phyloP scores from a whole-genome alignment of 2,329 filamentous ascomycete genomes.

The Talaromyces rugulosus region DNA sequence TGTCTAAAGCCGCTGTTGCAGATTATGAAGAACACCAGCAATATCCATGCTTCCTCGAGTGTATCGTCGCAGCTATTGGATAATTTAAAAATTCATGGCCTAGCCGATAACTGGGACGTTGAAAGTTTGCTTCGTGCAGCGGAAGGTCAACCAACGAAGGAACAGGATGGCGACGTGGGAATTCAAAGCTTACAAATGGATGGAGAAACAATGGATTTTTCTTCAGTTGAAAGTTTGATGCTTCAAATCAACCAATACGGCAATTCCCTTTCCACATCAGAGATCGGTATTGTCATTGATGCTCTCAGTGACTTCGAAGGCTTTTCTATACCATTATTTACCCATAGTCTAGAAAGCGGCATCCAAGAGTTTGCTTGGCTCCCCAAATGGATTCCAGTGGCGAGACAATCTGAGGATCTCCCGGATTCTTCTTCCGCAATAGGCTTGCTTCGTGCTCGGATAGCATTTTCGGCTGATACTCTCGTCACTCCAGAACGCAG shows the following conservation, averaged over 20 bases:
- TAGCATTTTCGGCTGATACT: constrained; percentile 17
- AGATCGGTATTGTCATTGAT: constrained; percentile 25
- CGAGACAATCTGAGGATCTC: constrained; percentile 19
- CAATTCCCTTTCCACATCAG: constrained; percentile 25
- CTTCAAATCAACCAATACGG: constrained; percentile 24
- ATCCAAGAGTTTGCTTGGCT: constrained; percentile 28
- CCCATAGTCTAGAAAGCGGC: constrained; percentile 5
- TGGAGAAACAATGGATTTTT: constrained; percentile 22
- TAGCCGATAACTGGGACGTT: constrained; percentile 17
- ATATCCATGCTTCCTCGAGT: not conserved
- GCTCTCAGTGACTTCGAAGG: constrained; percentile 34
- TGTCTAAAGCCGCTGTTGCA: constrained; percentile 20
- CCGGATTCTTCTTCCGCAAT: constrained; percentile 19
- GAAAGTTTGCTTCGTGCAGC: not conserved
- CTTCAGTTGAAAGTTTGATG: constrained; percentile 21
- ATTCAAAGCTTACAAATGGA: constrained; percentile 15
- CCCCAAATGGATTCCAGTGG: constrained; percentile 30
- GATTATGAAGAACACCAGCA: not conserved
- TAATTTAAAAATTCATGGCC: constrained; percentile 16
- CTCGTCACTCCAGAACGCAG: constrained; percentile 17
- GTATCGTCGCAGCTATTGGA: constrained; percentile 1
- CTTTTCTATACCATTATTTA: constrained; percentile 19
- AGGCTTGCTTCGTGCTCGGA: constrained; percentile 29
- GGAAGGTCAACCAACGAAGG: not conserved
- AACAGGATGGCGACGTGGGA: not conserved